Base-by-base conservation (phyloP, 2,329 filamentous ascomycete species). In the Amphichorda felina region DNA sequence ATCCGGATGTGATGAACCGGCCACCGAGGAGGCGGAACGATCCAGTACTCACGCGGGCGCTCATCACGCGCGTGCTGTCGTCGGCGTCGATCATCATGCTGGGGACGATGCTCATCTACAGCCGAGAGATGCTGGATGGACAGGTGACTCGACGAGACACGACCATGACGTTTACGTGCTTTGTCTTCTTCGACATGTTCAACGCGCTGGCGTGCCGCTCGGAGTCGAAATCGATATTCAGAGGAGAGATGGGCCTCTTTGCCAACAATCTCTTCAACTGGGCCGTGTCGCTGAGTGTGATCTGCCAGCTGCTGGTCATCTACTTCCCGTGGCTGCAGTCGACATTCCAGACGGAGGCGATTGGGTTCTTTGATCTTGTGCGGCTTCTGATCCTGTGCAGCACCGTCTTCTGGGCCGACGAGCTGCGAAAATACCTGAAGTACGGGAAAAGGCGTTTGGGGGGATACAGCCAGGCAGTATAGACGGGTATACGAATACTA, bases 101-200 rank as follows among this genome's bases (percentile, higher is more conserved):
- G 16, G 91, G 91, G 46, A 98, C 91, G 0, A 80, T 98, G 60
- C 69, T 81, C 29, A 83, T 94, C 37, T 98, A 98, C 61, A 78
- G 84, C 45, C 82, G 79, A 51, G 89, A 96, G 63, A 95, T 98
- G 84, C 66, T 79, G 33, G 86, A 93, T 52, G 79, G 85, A 37
- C 66, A 79, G 39, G 83, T 96, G 40, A 93, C 81, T 1, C 84
- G 85, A 34, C 86, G 93, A 47, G 91, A 98, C 60, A 98, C 91
- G 2, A 98, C 91, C 43, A 95, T 98, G 83, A 96, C 91, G 0
- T 98, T 98, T 55, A 98, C 91, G 5, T 94, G 88, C 60, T 98
- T 98, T 53, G 91, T 98, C 31, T 74, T 98, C 36, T 98, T 96
- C 59, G 91, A 98, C 66, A 98, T 98, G 91, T 95, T 96, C 68